phyloP scores from a whole-genome alignment of 148 eudicot species.

The Fagopyrum homotropicum region DNA sequence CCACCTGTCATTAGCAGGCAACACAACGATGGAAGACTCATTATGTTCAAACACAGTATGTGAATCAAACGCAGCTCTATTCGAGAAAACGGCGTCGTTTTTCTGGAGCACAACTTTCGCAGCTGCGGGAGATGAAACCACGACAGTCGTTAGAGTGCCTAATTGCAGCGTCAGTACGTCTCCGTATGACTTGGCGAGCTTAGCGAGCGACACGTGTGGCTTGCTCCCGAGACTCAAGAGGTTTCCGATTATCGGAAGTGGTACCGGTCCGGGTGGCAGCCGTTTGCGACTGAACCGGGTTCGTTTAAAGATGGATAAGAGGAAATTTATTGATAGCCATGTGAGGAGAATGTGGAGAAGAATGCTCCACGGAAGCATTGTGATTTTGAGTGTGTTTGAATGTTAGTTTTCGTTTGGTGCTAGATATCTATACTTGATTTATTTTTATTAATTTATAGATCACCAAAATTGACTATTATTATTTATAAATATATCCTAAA shows the following conservation, averaged over 20 bases:
- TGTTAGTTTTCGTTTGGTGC: too few species aligned
- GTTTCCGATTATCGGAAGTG: neutral
- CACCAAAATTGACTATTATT: too few species aligned
- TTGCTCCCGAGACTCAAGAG: neutral
- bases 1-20: conserved; percentile 8
- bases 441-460: too few species aligned
- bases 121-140: conserved; percentile 14
- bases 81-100: conserved; percentile 14
- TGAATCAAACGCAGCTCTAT: neutral
- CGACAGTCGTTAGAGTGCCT: conserved; percentile 14
- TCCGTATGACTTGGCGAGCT: conserved; percentile 9
- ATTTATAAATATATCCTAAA: too few species aligned
- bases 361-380: too few species aligned
- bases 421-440: too few species aligned
- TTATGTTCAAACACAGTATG: neutral
- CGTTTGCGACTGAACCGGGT: neutral
- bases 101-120: conserved; percentile 17
- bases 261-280: neutral
- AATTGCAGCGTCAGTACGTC: conserved; percentile 7
- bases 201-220: conserved; percentile 14
- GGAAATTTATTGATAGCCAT: too few species aligned
- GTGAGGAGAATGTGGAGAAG: too few species aligned
- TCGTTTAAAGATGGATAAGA: too few species aligned
- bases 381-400: too few species aligned
- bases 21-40: neutral